Percentiles rank a stretch among this genome's conserved stretches.
phyloP scores from a whole-genome alignment of 23 red algal genomes.

The Gracilaria gracilis region DNA sequence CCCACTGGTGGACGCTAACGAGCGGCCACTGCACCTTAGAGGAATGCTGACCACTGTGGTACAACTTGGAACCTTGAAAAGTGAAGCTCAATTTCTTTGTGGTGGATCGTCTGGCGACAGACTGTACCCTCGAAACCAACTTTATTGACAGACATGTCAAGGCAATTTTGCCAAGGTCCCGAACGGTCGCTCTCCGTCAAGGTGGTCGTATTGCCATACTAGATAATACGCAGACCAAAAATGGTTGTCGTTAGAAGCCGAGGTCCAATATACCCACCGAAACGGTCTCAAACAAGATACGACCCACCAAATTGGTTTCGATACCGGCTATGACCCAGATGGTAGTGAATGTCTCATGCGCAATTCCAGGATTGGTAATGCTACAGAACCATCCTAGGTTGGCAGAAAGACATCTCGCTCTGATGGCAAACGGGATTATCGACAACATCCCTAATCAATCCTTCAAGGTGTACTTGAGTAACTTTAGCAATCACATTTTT shows the following conservation, averaged over 20 bases:
- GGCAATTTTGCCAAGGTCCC: neutral
- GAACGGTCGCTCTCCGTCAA: neutral
- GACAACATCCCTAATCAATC: neutral
- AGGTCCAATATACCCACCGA: no score
- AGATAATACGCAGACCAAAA: no score
- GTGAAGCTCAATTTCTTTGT: no score
- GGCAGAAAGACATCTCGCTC: neutral
- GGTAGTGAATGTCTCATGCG: neutral
- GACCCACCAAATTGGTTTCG: neutral
- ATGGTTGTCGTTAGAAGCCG: no score
- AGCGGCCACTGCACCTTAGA: no score
- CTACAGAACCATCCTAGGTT: neutral
- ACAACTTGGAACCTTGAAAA: no score
- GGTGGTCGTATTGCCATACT: no score
- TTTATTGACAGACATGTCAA: conserved; percentile 17
- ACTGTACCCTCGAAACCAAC: neutral
- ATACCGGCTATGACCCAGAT: neutral
- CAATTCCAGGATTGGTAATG: neutral
- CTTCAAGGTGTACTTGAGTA: neutral
- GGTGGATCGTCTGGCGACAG: no score
- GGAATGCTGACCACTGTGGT: no score
- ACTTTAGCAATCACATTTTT: neutral
- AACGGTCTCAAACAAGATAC: neutral
- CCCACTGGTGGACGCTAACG: no score
- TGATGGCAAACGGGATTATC: neutral